Base-by-base conservation (phyloP, 768 basidiomycete genomes). In the Candolleomyces efflorescens region DNA sequence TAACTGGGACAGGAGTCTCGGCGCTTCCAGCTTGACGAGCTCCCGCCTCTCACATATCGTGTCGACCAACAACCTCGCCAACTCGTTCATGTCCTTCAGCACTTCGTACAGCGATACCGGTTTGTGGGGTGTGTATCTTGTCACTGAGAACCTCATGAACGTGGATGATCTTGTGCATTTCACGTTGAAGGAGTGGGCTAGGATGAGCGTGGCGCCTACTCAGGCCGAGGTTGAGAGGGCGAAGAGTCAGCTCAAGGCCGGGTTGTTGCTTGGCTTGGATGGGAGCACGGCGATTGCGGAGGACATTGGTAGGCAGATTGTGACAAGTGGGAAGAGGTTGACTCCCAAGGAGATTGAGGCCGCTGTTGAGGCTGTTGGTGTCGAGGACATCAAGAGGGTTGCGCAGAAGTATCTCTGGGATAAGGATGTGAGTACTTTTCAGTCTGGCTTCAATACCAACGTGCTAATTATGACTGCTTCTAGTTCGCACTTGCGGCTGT, bases 61-160 rank as follows among this genome's bases (percentile, higher is more conserved):
- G 66, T 91, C 93, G 38, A 79, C 82, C 54, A 87, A 98, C 83
- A 91, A 92, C 81, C 92, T 98, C 69, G 97, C 97, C 68, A 99
- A 98, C 81, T 93, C 90, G 58, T 99, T 91, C 89, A 96, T 98
- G 92, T 92, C 90, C 54, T 99, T 98, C 87, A 96, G 94, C 17
- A 98, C 96, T 1, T 93, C 90, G 5, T 99, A 99, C 80, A 94
- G 94, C 5, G 97, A 99, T 73, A 98, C 95, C 18, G 97, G 97
- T 58, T 85, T 98, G 36, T 99, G 96, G 97, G 96, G 96, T 66
- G 93, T 98, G 74, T 98, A 99, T 81, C 76, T 97, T 55, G 92
- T 95, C 59, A 86, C 92, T 17, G 97, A 99, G 82, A 98, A 98
- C 81, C 68, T 94, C 54, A 81, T 82, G 77, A 94, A 95, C 78